Evolutionary conservation across 352 stramenopile genomes (phyloP).

Genomic region (Pythium phragmitis): DNA sequence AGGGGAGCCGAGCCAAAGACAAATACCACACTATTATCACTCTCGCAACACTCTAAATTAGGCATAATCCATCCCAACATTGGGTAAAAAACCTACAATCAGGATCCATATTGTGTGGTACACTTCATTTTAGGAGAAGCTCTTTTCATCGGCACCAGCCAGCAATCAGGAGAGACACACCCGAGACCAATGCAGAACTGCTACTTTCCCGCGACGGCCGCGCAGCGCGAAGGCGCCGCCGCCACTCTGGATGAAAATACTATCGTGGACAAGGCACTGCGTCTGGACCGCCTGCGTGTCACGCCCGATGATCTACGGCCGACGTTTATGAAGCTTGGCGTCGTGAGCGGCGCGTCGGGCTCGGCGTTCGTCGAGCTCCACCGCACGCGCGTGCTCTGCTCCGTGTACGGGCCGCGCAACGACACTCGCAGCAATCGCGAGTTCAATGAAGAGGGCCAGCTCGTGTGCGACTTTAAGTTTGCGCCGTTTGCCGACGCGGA

Average conservation of each 20-base stretch:
- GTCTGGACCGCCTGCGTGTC: conserved; percentile 37
- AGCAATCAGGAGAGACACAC: conserved; percentile 5
- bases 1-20: conserved; percentile 2
- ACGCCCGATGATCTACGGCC: conserved; percentile 82
- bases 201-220: conserved; percentile 61
- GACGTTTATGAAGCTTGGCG: conserved; percentile 84
- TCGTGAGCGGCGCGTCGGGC: conserved; percentile 77
- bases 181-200: conserved; percentile 73
- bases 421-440: conserved; percentile 69
- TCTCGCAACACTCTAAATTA: not conserved
- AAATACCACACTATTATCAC: not conserved
- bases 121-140: conserved; percentile 3
- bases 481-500: conserved; percentile 75
- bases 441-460: conserved; percentile 85
- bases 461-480: conserved; percentile 89
- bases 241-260: conserved; percentile 11
- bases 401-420: conserved; percentile 86
- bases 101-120: not conserved
- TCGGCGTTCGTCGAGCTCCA: conserved; percentile 90
- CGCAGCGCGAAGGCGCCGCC: conserved; percentile 23
- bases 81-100: not conserved
- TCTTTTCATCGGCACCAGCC: conserved; percentile 9
- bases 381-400: conserved; percentile 85
- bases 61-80: not conserved
- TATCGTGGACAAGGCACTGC: conserved; percentile 30